These are phyloP conservation scores for Candida sp. DNA, from an alignment of 1,139 yeast genomes.

Conservation along the genomic window DNA sequence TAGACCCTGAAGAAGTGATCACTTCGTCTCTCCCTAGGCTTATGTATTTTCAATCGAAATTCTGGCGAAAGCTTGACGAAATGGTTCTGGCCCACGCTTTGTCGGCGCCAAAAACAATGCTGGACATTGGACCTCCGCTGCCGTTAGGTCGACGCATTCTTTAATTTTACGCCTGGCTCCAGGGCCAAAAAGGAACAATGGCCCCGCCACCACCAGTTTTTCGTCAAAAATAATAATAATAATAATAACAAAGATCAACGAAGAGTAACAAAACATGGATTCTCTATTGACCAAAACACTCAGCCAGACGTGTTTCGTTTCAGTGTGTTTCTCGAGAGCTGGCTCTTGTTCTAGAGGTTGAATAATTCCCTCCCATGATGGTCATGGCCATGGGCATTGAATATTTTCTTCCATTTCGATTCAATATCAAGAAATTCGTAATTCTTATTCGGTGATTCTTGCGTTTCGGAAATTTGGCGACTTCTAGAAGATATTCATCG, in stretches of 20 bases:
- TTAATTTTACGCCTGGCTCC: neutral
- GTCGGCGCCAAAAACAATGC: no score
- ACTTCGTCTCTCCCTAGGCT: no score
- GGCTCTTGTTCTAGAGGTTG: neutral
- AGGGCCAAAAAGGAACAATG: neutral
- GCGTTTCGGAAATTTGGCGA: neutral
- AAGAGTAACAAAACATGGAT: neutral
- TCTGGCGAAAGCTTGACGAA: no score
- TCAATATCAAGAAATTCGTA: neutral
- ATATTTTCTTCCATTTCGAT: neutral
- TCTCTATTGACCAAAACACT: neutral
- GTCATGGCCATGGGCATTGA: neutral
- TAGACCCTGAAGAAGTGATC: neutral
- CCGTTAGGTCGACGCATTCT: neutral
- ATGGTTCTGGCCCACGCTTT: no score
- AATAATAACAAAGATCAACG: neutral
- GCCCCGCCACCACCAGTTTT: neutral
- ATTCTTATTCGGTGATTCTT: neutral
- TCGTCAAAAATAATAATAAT: neutral
- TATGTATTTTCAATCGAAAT: no score
- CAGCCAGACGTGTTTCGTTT: neutral
- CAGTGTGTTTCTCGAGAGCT: neutral
- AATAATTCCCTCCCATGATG: neutral
- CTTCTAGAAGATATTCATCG: neutral
- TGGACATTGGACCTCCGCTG: no score